These are phyloP conservation scores for Exobasidium cylindrosporum DNA, from an alignment of 1,284 basidiomycete genomes.

Conservation along the genomic window DNA sequence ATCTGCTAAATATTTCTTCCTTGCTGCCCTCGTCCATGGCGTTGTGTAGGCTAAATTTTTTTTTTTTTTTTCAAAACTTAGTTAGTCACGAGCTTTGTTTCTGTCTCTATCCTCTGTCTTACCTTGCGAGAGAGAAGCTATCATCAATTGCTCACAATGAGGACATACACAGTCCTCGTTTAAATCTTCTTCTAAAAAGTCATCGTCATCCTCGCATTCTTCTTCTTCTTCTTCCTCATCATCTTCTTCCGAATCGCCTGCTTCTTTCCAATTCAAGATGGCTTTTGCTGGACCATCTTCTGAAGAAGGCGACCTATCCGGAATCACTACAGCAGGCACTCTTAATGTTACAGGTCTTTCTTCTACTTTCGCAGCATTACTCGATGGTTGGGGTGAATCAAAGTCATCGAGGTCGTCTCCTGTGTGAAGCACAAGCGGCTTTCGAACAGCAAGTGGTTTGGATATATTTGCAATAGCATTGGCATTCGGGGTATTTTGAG, in stretches of 20 bases:
- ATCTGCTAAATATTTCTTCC: constrained; percentile 14
- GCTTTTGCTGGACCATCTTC: not conserved
- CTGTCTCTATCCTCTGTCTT: not conserved
- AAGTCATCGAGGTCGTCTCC: not conserved
- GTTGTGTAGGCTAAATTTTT: not conserved
- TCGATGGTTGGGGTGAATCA: too few relatives aligned
- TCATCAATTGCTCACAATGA: constrained; percentile 7
- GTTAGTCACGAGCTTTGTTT: not conserved
- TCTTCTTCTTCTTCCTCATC: not conserved
- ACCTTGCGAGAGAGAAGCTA: constrained; percentile 2
- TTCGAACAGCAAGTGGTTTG: constrained; percentile 8
- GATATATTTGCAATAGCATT: not conserved
- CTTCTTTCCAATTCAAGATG: constrained; percentile 11
- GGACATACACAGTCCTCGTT: constrained; percentile 4
- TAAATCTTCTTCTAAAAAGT: constrained; percentile 3
- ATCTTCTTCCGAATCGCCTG: not conserved
- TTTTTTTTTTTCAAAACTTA: not conserved
- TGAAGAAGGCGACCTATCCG: not conserved
- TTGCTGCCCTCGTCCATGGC: constrained; percentile 4
- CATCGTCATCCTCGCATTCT: not conserved
- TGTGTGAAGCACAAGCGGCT: not conserved
- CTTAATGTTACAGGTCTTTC: not conserved
- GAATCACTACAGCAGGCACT: not conserved
- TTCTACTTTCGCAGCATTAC: not conserved
- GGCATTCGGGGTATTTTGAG: not conserved